Base-by-base conservation (phyloP, 164 flowering plant genomes). In the Buxus sempervirens region DNA sequence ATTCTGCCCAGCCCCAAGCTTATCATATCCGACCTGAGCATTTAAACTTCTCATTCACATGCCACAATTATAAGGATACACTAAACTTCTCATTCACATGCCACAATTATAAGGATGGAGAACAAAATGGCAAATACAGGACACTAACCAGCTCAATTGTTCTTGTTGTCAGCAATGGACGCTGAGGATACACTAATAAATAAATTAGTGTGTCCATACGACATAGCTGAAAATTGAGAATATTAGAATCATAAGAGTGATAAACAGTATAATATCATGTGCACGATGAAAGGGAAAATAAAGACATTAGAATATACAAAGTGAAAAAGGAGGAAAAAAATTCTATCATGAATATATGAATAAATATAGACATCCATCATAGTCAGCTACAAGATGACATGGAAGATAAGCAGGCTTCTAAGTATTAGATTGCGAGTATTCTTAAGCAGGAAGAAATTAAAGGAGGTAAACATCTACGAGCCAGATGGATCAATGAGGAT, bases 1-100 rank as follows among this genome's bases (percentile, higher is more conserved):
- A 87, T 92, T 92, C 75, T 92, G 99, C 60, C 99, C 99, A 7
- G 99, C 99, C 63, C 98, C 98, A 67, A 95, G 96, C 81, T 90
- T 93, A 72, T 96, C 99, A 73, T 87, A 96, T 9, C 84, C 84
- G 66, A 95, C 91, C 98, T 94, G 81, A 74, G 70, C 76, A 58
- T 19, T 32, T 45, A 62, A 68, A 32, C 21, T 22, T 58, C 66
- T 48, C 73, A 36, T 64, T 25, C 51, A 58, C 21, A 42, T 38
- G 20, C 27, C n/a, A 14, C 20, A 5, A 58, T 20, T 42, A 62
- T 9, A 26, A 54, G 38, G 38, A 15, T 15, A 32, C 14, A n/a
- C n/a, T 45, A 62, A 68, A 32, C 21, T 22, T 58, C 66, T 48
- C 73, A 36, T 64, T 25, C 51, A 58, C 21, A 42, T 38, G 20